Evolutionary conservation across 169 alveolate genomes (phyloP), one percentile per base, ranked within the genome.

Genomic region (Plasmodium billcollinsi): DNA sequence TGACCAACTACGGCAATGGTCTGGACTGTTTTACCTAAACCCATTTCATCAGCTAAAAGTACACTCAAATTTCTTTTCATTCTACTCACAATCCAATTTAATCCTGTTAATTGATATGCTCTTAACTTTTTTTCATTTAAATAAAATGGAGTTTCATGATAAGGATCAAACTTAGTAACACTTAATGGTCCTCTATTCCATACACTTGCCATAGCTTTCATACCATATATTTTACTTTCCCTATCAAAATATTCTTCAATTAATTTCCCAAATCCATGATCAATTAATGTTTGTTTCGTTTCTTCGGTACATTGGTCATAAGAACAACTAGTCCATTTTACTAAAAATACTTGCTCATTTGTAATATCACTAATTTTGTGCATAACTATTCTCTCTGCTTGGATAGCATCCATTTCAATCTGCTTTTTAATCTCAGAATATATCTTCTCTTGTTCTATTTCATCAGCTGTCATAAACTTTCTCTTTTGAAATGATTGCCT

Each of bases 41-140:
- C 99, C 99, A 97, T 97, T 91, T 97, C 99, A 92, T 97, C 99
- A 4, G 99, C 99, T 70, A 97, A 90, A 56, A 97, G 94, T 8
- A 98, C 98, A 71, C 98, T 97, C 47, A 98, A 92, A 43, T 98
- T 99, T 54, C 97, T 91, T 93, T 98, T 98, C 97, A 97, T 96
- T 62, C 99, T 90, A 72, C 97, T 95, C 12, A 98, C 97, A 56
- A 98, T 94, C 99, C 99, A 98, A 91, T 98, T 98, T 29, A 98
- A 93, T 15, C 99, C 99, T 21, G 93, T 95, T 56, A 98, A 90
- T 94, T 98, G 98, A 88, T 98, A 98, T 26, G 98, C 99, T 61
- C 99, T 96, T 14, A 98, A 92, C 26, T 89, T 93, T 29, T 93
- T 88, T 7, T 73, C 91, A 9, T 91, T 93, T 94, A 96, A 90